Base-by-base conservation (phyloP, 2,329 filamentous ascomycete species). In the Iodosphaeria phyllophila region DNA sequence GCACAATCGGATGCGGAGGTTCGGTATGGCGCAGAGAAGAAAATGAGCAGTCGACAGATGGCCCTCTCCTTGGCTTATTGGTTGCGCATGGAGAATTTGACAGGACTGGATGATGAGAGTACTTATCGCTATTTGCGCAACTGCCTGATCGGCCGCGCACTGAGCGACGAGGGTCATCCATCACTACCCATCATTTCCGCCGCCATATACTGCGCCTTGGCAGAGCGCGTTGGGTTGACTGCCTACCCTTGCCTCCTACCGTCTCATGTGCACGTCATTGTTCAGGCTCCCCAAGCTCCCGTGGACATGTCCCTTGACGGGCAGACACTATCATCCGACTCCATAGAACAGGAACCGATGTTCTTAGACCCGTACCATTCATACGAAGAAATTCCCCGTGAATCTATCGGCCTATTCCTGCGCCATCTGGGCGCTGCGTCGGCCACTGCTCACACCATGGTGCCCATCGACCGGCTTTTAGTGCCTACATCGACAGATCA, bases 181-280 rank as follows among this genome's bases (percentile, higher is more conserved):
- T 86, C 83, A 2, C 59, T 93, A 6, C 89, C 86, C 2, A 60
- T 93, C 25, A 75, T 93, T 32, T 89, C 82, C 2, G 75, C 75
- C 28, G 75, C 74, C 30, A 92, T 95, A 32, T 98, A 75, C 49
- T 89, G 77, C 41, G 73, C 71, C 29, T 47, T 95, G 10, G 84
- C 82, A 1, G 60, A 66, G 27, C 64, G 76, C 18, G 44, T 93
- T 8, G 77, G 75, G 2, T 48, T 98, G 23, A 63, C 74, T 36
- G 80, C 84, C 1, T 67, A 70, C 17, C 82, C 78, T 27, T 86
- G 78, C 36, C 73, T 75, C 21, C 78, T 86, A 39, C 82, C 86
- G 4, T 77, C 70, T 34, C 83, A 93, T 42, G 79, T 92, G 9
- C 75, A 92, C 42, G 77, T 71, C 11, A 70, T 91, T 26, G 68